Percentiles rank a stretch among this genome's conserved stretches.
phyloP scores from a whole-genome alignment of 352 stramenopile genomes.

The Phytophthora cryptogea region DNA sequence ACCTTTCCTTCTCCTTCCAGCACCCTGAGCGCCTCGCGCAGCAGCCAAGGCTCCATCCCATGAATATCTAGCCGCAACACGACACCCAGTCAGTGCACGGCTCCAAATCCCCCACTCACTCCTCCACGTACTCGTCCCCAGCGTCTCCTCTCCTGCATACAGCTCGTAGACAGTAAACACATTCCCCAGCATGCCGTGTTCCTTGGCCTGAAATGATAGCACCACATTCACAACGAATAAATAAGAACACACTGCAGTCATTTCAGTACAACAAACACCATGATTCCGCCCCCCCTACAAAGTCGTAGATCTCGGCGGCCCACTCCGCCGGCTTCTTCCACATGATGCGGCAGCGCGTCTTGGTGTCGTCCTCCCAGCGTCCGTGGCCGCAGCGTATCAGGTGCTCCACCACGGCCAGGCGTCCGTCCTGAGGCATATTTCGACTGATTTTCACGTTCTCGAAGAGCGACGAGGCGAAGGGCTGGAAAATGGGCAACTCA shows the following conservation, averaged over 20 bases:
- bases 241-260: slow-evolving; percentile 5
- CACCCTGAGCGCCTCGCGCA: slow-evolving; percentile 76
- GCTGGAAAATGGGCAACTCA: slow-evolving; percentile 72
- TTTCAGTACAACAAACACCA: slow-evolving; percentile 14
- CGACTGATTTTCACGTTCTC: slow-evolving; percentile 87
- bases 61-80: slow-evolving; percentile 55
- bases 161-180: slow-evolving; percentile 88
- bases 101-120: neutral
- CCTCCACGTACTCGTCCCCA: slow-evolving; percentile 63
- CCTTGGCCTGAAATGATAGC: slow-evolving; percentile 53
- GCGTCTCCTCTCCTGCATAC: slow-evolving; percentile 82
- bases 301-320: slow-evolving; percentile 86
- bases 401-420: slow-evolving; percentile 72
- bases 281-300: slow-evolving; percentile 48
- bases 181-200: slow-evolving; percentile 77
- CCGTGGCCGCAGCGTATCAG: slow-evolving; percentile 79
- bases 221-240: neutral
- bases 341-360: slow-evolving; percentile 82
- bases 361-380: slow-evolving; percentile 80
- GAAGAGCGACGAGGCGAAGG: slow-evolving; percentile 68
- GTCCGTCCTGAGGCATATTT: slow-evolving; percentile 76
- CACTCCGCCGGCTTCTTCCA: slow-evolving; percentile 86
- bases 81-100: slow-evolving; percentile 1
- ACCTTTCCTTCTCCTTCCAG: slow-evolving; percentile 81
- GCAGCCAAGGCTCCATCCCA: slow-evolving; percentile 83